Evolutionary conservation across 192 early-diverging fungal genomes (phyloP).

Genomic region (Tieghemiomyces parasiticus): DNA sequence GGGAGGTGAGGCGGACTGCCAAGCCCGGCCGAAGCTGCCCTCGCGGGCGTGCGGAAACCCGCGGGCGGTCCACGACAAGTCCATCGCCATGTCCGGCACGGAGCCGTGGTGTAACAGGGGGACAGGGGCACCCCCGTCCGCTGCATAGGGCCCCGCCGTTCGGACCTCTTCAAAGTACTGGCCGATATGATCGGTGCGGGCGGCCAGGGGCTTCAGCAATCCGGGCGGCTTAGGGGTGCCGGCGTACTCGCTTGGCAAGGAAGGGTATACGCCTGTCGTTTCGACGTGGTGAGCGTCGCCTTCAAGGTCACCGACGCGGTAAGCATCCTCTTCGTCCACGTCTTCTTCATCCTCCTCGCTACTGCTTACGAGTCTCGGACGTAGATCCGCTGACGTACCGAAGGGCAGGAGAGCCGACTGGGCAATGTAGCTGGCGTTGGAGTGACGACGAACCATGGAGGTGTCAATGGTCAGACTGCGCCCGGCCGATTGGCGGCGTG

Average conservation of each 20-base stretch:
- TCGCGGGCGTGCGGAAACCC: background rate
- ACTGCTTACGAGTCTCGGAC: too few relatives aligned
- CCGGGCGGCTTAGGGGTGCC: background rate
- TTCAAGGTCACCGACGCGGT: too few relatives aligned
- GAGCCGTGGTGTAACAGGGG: background rate
- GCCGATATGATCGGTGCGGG: background rate
- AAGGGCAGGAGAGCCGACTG: background rate
- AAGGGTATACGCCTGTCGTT: too few relatives aligned
- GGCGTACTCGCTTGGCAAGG: background rate
- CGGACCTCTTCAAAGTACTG: background rate
- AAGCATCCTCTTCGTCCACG: too few relatives aligned
- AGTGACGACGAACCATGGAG: background rate
- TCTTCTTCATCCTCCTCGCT: too few relatives aligned
- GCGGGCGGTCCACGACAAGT: background rate
- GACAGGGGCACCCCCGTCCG: background rate
- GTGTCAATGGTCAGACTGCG: background rate
- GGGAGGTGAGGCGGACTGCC: background rate
- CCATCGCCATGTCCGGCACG: background rate
- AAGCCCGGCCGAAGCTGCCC: background rate
- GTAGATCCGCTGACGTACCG: background rate
- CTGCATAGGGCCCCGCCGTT: background rate
- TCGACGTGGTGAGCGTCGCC: too few relatives aligned
- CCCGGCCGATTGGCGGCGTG: too few relatives aligned
- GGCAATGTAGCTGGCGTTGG: background rate
- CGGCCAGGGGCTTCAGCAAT: background rate